These are phyloP conservation scores for Plasmodium ovale DNA, from an alignment of 169 alveolate genomes.

Conservation along the genomic window DNA sequence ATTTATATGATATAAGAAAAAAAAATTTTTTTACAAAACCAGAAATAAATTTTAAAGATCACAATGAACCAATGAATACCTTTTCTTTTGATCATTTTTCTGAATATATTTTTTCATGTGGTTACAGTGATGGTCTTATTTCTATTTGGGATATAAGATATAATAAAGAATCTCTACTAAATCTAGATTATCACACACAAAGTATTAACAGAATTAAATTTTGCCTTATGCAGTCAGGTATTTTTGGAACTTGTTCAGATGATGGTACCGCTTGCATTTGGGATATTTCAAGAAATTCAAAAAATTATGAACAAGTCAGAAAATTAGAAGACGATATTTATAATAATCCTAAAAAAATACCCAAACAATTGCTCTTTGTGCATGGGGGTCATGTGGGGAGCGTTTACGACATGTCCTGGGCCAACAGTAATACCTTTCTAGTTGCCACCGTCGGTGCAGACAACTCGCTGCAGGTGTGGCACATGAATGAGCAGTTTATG, in stretches of 20 bases:
- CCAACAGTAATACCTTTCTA: conserved; percentile 40
- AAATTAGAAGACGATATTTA: conserved; percentile 63
- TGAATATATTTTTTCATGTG: conserved; percentile 72
- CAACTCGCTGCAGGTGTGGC: conserved; percentile 69
- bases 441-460: conserved; percentile 69
- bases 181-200: conserved; percentile 81
- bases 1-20: conserved; percentile 40
- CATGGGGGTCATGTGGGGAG: conserved; percentile 85
- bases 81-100: conserved; percentile 79
- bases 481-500: conserved; percentile 66
- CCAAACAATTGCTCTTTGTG: conserved; percentile 79
- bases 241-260: conserved; percentile 84
- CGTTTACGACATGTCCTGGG: conserved; percentile 85
- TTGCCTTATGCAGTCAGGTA: conserved; percentile 80
- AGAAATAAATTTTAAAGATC: conserved; percentile 39
- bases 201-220: conserved; percentile 82
- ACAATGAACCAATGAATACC: conserved; percentile 72
- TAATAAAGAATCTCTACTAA: conserved; percentile 60
- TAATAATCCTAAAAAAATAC: conserved; percentile 62
- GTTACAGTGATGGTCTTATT: conserved; percentile 80
- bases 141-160: conserved; percentile 82
- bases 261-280: conserved; percentile 83
- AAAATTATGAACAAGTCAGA: conserved; percentile 13
- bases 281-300: conserved; percentile 76
- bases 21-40: conserved; percentile 54